Evolutionary conservation across 2,329 filamentous ascomycete species (phyloP).

Genomic region (Bisporella sp.): DNA sequence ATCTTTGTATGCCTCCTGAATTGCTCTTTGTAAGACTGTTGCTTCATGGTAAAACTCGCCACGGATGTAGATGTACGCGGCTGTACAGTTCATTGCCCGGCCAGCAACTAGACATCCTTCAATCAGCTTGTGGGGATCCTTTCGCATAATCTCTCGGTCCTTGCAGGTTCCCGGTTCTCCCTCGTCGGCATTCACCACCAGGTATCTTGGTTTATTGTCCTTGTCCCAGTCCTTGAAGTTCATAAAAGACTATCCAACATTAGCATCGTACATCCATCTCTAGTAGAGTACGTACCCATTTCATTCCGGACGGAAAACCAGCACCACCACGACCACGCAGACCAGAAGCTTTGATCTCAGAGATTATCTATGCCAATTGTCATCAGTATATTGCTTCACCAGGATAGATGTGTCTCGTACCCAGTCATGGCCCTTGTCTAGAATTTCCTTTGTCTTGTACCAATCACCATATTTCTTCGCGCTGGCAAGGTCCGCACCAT

Average conservation of each 20-base stretch:
- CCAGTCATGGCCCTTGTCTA: conserved; percentile 96
- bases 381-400: conserved; percentile 6
- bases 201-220: conserved; percentile 88
- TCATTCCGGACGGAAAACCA: conserved; percentile 95
- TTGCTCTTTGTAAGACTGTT: conserved; percentile 84
- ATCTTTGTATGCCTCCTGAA: conserved; percentile 94
- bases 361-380: conserved; percentile 63
- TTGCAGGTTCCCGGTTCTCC: conserved; percentile 99
- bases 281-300: conserved; percentile 71
- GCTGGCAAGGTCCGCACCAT: conserved; percentile 83
- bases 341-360: conserved; percentile 93
- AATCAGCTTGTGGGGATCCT: conserved; percentile 97
- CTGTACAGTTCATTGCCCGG: conserved; percentile 96
- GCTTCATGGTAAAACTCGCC: conserved; percentile 98
- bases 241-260: conserved; percentile 78
- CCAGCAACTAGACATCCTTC: conserved; percentile 95
- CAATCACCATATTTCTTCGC: conserved; percentile 98
- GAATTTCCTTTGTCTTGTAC: conserved; percentile 99
- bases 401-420: conserved; percentile 32
- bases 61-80: conserved; percentile 98
- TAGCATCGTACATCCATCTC: conserved; percentile 5
- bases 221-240: conserved; percentile 99
- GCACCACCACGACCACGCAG: conserved; percentile 93
- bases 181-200: conserved; percentile 98
- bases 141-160: conserved; percentile 99